Evolutionary conservation across 495 filamentous ascomycete genomes (phyloP).

Genomic region (Neurospora terricola): DNA sequence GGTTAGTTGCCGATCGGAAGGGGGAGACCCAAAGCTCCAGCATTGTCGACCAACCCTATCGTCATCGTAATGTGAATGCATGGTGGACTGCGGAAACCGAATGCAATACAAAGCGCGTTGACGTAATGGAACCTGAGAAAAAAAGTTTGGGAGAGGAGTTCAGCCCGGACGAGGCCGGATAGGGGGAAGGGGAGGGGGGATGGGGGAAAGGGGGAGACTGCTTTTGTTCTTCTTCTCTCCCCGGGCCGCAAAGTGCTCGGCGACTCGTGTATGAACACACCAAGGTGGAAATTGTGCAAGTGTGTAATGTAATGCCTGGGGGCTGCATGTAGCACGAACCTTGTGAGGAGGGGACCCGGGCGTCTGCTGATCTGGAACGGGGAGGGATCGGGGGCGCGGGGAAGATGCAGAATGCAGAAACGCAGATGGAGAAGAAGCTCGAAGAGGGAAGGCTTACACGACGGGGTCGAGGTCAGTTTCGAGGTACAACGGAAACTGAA

Average conservation of each 20-base stretch:
- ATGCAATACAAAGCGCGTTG: background rate
- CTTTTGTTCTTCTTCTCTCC: background rate
- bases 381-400: background rate
- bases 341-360: background rate
- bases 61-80: constrained; percentile 1
- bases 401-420: background rate
- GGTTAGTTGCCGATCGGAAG: constrained; percentile 3
- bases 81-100: background rate
- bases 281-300: background rate
- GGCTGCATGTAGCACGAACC: background rate
- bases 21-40: background rate
- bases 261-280: background rate
- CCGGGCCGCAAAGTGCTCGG: background rate
- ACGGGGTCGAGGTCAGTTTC: background rate
- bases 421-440: background rate
- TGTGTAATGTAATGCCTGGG: background rate
- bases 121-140: background rate
- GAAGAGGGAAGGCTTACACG: background rate
- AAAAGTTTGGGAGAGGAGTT: background rate
- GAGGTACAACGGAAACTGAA: background rate
- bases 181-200: background rate
- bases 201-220: background rate
- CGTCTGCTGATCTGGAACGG: background rate
- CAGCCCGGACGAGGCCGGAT: background rate
- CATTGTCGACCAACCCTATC: constrained; percentile 16